Conservation (phyloP, 2,329 filamentous ascomycete genomes). For the Colletotrichum graminicola region DNA sequence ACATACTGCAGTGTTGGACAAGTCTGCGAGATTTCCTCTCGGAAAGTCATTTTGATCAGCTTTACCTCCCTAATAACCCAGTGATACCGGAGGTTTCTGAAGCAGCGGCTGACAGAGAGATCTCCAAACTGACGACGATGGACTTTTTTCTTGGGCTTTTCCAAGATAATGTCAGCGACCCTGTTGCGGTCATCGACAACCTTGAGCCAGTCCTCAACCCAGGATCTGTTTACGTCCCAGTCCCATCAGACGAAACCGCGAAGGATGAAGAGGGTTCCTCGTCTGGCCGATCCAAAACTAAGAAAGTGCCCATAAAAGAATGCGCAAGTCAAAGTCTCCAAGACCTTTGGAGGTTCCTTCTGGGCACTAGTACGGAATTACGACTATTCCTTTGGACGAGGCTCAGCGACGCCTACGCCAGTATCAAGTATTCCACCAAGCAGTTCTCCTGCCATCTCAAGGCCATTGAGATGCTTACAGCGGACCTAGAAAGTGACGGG, state of each 20-base stretch:
- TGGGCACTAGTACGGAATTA: constrained; percentile 83
- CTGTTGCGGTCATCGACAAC: constrained; percentile 87
- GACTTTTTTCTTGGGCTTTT: constrained; percentile 96
- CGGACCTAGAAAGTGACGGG: constrained; percentile 72
- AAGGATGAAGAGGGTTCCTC: constrained; percentile 40
- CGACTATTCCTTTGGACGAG: constrained; percentile 91
- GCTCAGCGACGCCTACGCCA: constrained; percentile 88
- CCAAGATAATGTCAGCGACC: constrained; percentile 83
- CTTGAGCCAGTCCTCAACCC: constrained; percentile 92
- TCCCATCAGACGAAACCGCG: constrained; percentile 41
- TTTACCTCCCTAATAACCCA: constrained; percentile 83
- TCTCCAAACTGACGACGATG: constrained; percentile 93
- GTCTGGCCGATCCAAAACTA: constrained; percentile 36
- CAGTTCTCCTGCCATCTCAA: constrained; percentile 88
- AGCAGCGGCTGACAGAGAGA: constrained; percentile 87
- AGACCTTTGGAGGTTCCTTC: constrained; percentile 88
- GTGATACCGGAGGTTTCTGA: constrained; percentile 89
- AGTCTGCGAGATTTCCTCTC: constrained; percentile 66
- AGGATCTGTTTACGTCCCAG: constrained; percentile 61
- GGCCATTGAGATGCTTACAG: constrained; percentile 85
- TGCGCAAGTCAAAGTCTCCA: constrained; percentile 70
- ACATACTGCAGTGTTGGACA: constrained; percentile 70
- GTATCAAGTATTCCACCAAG: constrained; percentile 88
- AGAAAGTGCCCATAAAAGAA: constrained; percentile 60
- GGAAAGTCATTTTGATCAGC: constrained; percentile 56